Evolutionary conservation across 2,329 filamentous ascomycete genomes (phyloP), one percentile per base, ranked within the genome.

Genomic region (Alternaria longipes): DNA sequence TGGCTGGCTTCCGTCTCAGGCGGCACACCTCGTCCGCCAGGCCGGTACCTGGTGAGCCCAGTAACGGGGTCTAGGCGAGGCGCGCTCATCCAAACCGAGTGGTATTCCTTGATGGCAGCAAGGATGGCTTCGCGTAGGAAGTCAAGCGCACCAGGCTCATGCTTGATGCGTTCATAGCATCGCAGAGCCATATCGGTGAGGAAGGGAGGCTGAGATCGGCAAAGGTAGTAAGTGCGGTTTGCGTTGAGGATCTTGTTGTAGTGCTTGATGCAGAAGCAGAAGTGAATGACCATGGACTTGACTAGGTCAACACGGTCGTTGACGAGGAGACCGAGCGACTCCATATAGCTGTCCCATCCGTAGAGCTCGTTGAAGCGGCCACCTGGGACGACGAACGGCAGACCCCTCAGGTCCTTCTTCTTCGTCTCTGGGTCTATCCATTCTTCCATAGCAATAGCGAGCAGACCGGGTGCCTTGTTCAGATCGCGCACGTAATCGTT

Each of bases 341-440:
- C 92, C 93, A 99, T 98, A 83, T 98, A 99, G 78, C 93, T 97
- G 80, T 99, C 95, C 95, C 95, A 99, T 47, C 94, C 94, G 77
- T 99, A 99, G 22, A 99, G 82, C 79, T 99, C 95, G 80, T 99
- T 99, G 88, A 99, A 99, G 30, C 95, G 89, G 24, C 95, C 95
- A 61, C 95, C 95, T 0, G 95, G 95, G 3, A 99, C 95, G n/a
- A 98, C 93, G 71, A 98, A 99, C 0, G 95, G 94, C 60, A 96
- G 84, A 3, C 95, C 95, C 36, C 86, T 85, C 41, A 96, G 82
- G 4, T 90, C 90, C 63, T 87, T 88, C 75, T 91, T 85, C 40
- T 90, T 90, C 3, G 91, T 91, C 24, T 82, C 82, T 5, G 87
- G 86, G 71, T 97, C 82, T 42, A 79, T 74, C 51, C 87, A 84